A percentile compares a stretch with the other conserved stretches of the same genome.
These are phyloP conservation scores for Thalassiosira ordinaria DNA, from an alignment of 352 stramenopile genomes.

Conservation along the genomic window DNA sequence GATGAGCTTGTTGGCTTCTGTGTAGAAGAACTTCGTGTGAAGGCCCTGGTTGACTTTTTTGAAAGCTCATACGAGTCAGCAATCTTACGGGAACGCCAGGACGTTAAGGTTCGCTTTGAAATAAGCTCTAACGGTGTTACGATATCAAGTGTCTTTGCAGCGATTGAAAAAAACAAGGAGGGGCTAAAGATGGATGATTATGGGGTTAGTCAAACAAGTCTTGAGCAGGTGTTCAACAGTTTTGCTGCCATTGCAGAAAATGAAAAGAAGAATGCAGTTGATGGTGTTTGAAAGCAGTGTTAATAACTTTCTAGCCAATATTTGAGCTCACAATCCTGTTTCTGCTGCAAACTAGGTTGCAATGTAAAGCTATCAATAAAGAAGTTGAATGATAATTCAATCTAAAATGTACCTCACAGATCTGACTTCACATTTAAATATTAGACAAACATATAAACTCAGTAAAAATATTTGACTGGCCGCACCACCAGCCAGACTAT, in stretches of 20 bases:
- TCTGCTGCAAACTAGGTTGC: no score
- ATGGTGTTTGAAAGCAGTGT: slow-evolving; percentile 18
- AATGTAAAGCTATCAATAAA: no score
- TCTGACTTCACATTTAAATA: no score
- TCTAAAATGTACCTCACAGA: no score
- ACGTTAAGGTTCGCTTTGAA: slow-evolving; percentile 78
- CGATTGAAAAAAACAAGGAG: slow-evolving; percentile 74
- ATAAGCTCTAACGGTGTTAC: slow-evolving; percentile 64
- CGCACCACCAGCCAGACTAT: no score
- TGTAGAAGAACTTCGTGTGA: slow-evolving; percentile 69
- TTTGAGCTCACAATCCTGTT: no score
- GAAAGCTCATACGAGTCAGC: slow-evolving; percentile 50
- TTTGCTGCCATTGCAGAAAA: slow-evolving; percentile 74
- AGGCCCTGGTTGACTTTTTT: slow-evolving; percentile 63
- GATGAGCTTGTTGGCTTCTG: slow-evolving; percentile 70
- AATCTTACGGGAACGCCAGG: slow-evolving; percentile 75
- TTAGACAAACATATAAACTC: no score
- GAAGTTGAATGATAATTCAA: no score
- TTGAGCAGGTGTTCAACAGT: slow-evolving; percentile 83
- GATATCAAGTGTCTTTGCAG: slow-evolving; percentile 74
- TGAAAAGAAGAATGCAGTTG: slow-evolving; percentile 53
- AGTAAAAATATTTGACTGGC: no score
- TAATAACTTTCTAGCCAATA: no score
- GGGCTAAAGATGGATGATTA: slow-evolving; percentile 72
- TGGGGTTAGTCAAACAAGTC: slow-evolving; percentile 70